phyloP scores from a whole-genome alignment of 768 basidiomycete species.

The Brasilioporus rufonigricans region DNA sequence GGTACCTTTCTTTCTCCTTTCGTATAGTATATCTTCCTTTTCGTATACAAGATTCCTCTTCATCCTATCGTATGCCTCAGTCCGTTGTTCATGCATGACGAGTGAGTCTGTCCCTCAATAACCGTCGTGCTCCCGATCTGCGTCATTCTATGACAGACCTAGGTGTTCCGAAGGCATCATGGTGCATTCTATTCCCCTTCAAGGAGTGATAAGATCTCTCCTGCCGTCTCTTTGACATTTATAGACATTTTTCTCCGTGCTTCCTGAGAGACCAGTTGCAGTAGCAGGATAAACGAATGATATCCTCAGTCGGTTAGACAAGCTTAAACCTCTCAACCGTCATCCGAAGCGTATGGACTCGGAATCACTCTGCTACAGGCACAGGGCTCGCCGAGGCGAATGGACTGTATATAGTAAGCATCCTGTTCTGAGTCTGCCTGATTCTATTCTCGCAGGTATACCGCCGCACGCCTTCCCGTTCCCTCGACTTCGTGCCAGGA shows the following conservation, averaged over 20 bases:
- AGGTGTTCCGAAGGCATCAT: too few species aligned
- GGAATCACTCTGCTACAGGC: neutral
- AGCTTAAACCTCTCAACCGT: too few species aligned
- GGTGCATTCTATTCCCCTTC: neutral
- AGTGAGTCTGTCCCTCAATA: too few species aligned
- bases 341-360: too few species aligned
- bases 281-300: neutral
- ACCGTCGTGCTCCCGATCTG: too few species aligned
- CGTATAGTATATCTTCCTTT: too few species aligned
- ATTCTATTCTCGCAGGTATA: neutral
- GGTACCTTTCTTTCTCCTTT: too few species aligned
- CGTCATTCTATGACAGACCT: too few species aligned
- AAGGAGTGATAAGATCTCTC: neutral
- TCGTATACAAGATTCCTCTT: too few species aligned
- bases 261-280: neutral
- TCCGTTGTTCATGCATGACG: too few species aligned
- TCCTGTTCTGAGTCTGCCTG: neutral
- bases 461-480: neutral
- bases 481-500: neutral
- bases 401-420: slow-evolving; percentile 10
- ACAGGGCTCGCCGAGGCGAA: neutral
- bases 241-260: neutral
- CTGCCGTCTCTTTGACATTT: neutral
- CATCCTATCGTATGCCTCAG: too few species aligned
- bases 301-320: neutral